These are phyloP conservation scores for Gymnopilus junonius DNA, from an alignment of 768 basidiomycete genomes.

Conservation along the genomic window DNA sequence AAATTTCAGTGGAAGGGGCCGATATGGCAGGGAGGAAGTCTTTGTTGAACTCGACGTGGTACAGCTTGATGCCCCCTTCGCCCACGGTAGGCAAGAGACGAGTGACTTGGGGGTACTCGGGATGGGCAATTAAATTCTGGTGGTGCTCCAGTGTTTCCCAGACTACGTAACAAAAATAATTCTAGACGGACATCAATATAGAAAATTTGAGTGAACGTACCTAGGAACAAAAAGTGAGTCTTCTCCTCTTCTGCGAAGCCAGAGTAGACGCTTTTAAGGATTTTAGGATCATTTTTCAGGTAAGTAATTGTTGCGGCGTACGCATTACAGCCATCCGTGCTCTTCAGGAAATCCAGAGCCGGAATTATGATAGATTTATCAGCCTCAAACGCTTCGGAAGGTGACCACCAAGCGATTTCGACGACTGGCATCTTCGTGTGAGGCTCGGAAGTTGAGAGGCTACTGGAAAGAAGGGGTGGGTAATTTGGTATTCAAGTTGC, in stretches of 20 bases:
- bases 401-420: slow-evolving; percentile 7
- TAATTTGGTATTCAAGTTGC: background rate
- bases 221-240: slow-evolving; percentile 3
- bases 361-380: background rate
- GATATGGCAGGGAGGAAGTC: slow-evolving; percentile 11
- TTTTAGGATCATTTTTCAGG: background rate
- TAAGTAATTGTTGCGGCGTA: background rate
- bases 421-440: slow-evolving; percentile 2
- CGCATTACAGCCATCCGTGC: slow-evolving; percentile 6
- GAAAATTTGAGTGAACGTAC: background rate
- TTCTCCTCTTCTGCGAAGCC: slow-evolving; percentile 9
- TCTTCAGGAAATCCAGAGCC: slow-evolving; percentile 6
- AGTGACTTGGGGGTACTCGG: slow-evolving; percentile 13
- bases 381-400: slow-evolving; percentile 2
- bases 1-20: slow-evolving; percentile 17
- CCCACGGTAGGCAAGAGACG: slow-evolving; percentile 8
- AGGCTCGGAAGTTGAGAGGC: background rate
- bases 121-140: slow-evolving; percentile 13
- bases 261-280: slow-evolving; percentile 6
- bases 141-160: slow-evolving; percentile 26
- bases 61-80: slow-evolving; percentile 2
- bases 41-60: slow-evolving; percentile 20
- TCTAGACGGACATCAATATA: background rate
- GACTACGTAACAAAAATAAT: background rate
- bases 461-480: background rate